Evolutionary conservation across 176 grass and related monocot genomes (phyloP), one percentile per base, ranked within the genome.

Genomic region (Pontederia crassipes): DNA sequence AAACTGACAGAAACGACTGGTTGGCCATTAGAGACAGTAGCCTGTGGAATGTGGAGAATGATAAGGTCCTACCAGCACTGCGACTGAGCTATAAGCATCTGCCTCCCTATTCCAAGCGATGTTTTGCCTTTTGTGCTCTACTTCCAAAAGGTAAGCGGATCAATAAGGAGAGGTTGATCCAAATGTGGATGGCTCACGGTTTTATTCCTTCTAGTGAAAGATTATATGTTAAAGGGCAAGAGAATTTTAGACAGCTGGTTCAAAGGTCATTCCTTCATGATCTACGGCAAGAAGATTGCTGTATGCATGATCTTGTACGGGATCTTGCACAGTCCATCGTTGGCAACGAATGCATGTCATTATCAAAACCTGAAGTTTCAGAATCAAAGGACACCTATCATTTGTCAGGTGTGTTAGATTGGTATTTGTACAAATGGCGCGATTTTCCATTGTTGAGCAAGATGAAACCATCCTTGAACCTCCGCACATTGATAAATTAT

Each of bases 21-120:
- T 45, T 1, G 17, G n/a, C 2, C 9, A 14, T 78, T 11, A 9
- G 28, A 2, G 4, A 71, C 12, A 78, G 75, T 48, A 50, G 12
- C 10, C 46, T 71, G 8, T 78, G 66, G 75, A 50, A 70, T 14
- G 8, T 40, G 32, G 6, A 40, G 4, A 5, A 3, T 12, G 57
- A 6, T 27, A 18, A 57, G 20, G 1, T 59, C 11, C 20, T 15
- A 32, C 57, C 27, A 5, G 60, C 28, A 2, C 28, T 71, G n/a
- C 63, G 61, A 26, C 40, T 80, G 17, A 80, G 77, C 29, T 80
- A 80, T 68, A 48, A 80, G 54, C 54, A 74, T 20, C 55, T 80
- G 20, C 57, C 70, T 15, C 49, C 70, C 0, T 8, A 80, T 40
- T 18, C 18, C 28, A 80, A 80, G 46, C 60, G 35, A 17, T 79